Evolutionary conservation across 768 basidiomycete genomes (phyloP), one percentile per base, ranked within the genome.

Genomic region (Mycena capillaripes): DNA sequence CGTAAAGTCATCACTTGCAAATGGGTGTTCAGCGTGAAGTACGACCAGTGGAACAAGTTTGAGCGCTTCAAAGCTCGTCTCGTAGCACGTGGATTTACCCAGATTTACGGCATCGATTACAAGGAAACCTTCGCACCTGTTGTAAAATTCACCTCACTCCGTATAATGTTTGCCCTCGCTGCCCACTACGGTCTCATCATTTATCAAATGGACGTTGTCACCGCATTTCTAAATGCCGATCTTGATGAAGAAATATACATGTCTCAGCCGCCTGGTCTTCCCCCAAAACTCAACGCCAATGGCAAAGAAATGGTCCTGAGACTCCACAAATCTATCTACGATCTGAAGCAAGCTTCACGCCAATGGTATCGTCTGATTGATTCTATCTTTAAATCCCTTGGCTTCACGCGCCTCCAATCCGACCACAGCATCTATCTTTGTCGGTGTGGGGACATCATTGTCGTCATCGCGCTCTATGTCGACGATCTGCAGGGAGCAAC

Each of bases 381-480:
- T 21, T 46, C 44, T 1, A 62, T 48, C 6, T 48, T 48, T 7
- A 62, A 48, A 23, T 55, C 52, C 42, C 64, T 66, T 3, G 53
- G 40, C 40, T 66, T 56, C 36, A 44, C 53, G 6, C 38, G 53
- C 11, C 53, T 56, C 16, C 40, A 56, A 44, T 55, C 64, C 12
- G 53, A 66, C 29, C 62, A 64, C 50, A 64, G 62, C 50, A 64
- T 64, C 10, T 64, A 64, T 21, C 64, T 56, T 4, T 66, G 64
- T 19, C 40, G 38, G 3, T 38, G 53, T 12, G 64, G 27, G 2
- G 27, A 56, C 0, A 66, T 66, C 27, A n/a, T 56, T 3, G 27
- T 56, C 16, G 19, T 66, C 27, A 66, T 56, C 10, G 64, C 52
- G 2, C 36, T 56, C 14, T 56, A 66, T 23, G 40, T 56, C 27